These are phyloP conservation scores for Solanum sejunctum DNA, from an alignment of 257 asterid species.

Conservation along the genomic window DNA sequence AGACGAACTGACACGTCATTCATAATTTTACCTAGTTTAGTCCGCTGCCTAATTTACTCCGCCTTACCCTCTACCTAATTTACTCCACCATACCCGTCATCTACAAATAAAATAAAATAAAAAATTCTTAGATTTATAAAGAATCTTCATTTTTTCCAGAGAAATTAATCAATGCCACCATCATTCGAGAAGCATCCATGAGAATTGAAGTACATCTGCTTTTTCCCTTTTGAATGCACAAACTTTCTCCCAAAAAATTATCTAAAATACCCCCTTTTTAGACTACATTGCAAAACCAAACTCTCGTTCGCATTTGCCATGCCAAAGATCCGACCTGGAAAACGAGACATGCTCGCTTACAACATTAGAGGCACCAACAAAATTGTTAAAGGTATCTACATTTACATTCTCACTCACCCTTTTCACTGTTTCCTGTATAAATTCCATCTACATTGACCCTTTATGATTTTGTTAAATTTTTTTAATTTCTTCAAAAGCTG, in stretches of 20 bases:
- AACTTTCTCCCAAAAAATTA: background rate
- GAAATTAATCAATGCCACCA: background rate
- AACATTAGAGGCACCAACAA: slow-evolving; percentile 48
- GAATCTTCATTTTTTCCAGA: background rate
- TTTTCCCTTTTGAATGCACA: background rate
- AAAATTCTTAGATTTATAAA: background rate
- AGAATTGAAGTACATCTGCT: background rate
- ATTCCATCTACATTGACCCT: background rate
- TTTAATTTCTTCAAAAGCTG: background rate
- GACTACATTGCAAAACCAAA: background rate
- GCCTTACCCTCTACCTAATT: too few relatives aligned
- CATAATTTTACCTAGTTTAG: too few relatives aligned
- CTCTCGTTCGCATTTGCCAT: slow-evolving; percentile 5
- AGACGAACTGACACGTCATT: too few relatives aligned
- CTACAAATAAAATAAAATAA: background rate
- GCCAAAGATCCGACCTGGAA: slow-evolving; percentile 41
- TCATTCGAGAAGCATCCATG: background rate
- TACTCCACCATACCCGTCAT: background rate
- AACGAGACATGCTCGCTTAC: slow-evolving; percentile 31
- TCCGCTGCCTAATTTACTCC: background rate
- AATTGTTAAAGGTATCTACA: slow-evolving; percentile 35
- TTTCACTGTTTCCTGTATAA: background rate
- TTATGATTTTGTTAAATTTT: background rate
- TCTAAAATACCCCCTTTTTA: background rate
- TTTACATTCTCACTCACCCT: background rate